These are phyloP conservation scores for Hygrophila difformis DNA, from an alignment of 257 asterid genomes.

Conservation along the genomic window DNA sequence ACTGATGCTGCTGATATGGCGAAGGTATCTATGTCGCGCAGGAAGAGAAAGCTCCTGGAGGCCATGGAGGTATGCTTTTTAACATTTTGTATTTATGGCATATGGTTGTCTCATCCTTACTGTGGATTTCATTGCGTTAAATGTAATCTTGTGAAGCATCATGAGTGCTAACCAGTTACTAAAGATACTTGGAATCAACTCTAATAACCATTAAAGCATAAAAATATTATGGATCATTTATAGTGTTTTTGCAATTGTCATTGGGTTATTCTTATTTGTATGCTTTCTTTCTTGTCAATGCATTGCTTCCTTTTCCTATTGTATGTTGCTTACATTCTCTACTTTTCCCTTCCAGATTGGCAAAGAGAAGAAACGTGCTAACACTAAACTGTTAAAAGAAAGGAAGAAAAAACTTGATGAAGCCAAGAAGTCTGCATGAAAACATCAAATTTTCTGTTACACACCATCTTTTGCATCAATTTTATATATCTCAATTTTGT, in stretches of 20 bases:
- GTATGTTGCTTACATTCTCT: conserved; percentile 10
- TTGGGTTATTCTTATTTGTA: neutral
- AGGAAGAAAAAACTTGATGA: conserved; percentile 40
- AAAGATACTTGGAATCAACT: too few species aligned
- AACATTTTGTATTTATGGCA: neutral
- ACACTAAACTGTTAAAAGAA: conserved; percentile 25
- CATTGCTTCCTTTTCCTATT: neutral
- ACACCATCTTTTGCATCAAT: too few species aligned
- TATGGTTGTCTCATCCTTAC: too few species aligned
- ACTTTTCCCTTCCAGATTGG: conserved; percentile 71
- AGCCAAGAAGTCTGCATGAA: conserved; percentile 22
- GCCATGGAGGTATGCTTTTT: conserved; percentile 58
- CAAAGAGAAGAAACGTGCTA: conserved; percentile 29
- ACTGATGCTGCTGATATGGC: conserved; percentile 45
- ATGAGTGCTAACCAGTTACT: too few species aligned
- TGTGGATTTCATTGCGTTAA: too few species aligned
- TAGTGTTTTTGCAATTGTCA: too few species aligned
- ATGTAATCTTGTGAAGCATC: too few species aligned
- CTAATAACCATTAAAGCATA: too few species aligned
- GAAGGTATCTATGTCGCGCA: conserved; percentile 48
- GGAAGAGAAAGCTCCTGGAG: conserved; percentile 38
- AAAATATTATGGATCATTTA: too few species aligned
- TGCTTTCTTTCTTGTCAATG: neutral
- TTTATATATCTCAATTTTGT: too few species aligned
- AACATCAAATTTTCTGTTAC: too few species aligned